These are phyloP conservation scores for Pichia sp. DNA, from an alignment of 1,139 yeast species.

Conservation along the genomic window DNA sequence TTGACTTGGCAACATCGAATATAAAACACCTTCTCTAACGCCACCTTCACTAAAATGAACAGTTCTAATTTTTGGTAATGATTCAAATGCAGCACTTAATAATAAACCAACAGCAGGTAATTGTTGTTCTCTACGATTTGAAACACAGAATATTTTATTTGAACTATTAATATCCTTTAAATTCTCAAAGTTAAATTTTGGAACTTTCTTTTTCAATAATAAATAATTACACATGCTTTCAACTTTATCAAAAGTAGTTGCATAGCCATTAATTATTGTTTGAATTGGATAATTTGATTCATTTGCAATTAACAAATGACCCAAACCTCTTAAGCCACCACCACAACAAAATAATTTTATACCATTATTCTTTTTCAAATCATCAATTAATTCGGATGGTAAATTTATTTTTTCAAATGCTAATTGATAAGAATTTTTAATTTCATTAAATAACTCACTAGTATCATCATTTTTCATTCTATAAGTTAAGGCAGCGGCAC, in stretches of 20 bases:
- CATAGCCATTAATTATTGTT: conserved; percentile 59
- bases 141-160: conserved; percentile 47
- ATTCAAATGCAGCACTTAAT: conserved; percentile 51
- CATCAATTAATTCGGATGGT: conserved; percentile 36
- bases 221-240: conserved; percentile 42
- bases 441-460: conserved; percentile 40
- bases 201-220: conserved; percentile 37
- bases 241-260: conserved; percentile 47
- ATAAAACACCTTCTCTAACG: conserved; percentile 63
- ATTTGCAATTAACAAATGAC: conserved; percentile 49
- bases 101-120: conserved; percentile 58
- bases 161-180: conserved; percentile 9
- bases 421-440: conserved; percentile 38
- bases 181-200: conserved; percentile 25
- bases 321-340: conserved; percentile 62
- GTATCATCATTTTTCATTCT: conserved; percentile 44
- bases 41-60: conserved; percentile 67
- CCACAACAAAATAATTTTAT: conserved; percentile 57
- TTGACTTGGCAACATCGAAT: conserved; percentile 47
- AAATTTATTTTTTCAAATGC: conserved; percentile 42
- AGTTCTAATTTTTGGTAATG: conserved; percentile 51
- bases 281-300: conserved; percentile 48
- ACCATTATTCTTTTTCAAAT: conserved; percentile 48
- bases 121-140: conserved; percentile 54
- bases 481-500: conserved; percentile 57